A percentile compares a stretch with the other conserved stretches of the same genome.
These are phyloP conservation scores for Macrolepiota dolichaula DNA, from an alignment of 768 basidiomycete species.

Conservation along the genomic window DNA sequence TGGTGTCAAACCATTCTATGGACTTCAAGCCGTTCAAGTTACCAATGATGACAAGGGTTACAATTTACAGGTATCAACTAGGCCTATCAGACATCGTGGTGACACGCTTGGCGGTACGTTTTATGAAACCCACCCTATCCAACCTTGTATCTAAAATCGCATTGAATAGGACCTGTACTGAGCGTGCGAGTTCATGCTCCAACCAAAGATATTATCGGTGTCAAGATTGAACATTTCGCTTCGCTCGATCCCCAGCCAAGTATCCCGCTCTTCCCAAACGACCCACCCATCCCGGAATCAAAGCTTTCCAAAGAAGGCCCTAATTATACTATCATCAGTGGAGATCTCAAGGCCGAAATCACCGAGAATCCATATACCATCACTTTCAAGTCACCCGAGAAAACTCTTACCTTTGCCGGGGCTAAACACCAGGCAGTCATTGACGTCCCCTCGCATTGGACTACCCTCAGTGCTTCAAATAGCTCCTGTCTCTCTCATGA, in stretches of 20 bases:
- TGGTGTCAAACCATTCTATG: constrained; percentile 59
- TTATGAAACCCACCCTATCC: not conserved
- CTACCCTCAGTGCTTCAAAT: constrained; percentile 44
- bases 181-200: constrained; percentile 51
- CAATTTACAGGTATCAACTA: constrained; percentile 57
- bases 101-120: constrained; percentile 55
- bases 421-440: constrained; percentile 51
- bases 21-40: constrained; percentile 56
- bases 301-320: constrained; percentile 30
- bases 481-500: constrained; percentile 56
- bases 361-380: constrained; percentile 59
- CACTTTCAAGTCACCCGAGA: constrained; percentile 51
- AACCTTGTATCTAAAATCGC: not conserved
- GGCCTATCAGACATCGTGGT: constrained; percentile 58
- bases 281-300: constrained; percentile 41
- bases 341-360: constrained; percentile 51
- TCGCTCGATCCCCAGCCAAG: constrained; percentile 37
- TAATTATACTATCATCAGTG: constrained; percentile 35
- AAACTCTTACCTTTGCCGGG: constrained; percentile 47
- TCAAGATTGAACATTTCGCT: constrained; percentile 54
- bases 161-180: constrained; percentile 42
- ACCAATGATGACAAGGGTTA: constrained; percentile 42
- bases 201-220: constrained; percentile 52
- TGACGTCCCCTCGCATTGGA: constrained; percentile 57
- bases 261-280: constrained; percentile 65